Conservation (phyloP, 768 basidiomycete species). For the Panaeolus papilionaceus region DNA sequence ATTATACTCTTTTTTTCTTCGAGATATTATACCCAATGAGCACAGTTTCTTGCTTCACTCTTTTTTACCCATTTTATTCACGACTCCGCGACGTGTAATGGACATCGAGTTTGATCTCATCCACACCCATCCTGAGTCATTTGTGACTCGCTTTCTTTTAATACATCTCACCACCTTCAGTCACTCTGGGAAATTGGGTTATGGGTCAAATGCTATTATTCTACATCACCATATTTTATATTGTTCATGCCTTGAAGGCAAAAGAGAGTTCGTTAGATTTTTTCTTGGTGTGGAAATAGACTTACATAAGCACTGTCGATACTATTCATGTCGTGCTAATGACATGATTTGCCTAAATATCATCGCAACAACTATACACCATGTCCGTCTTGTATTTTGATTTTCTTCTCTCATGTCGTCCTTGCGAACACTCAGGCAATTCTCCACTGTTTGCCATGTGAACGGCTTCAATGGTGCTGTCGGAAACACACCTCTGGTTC, state of each 20-base stretch:
- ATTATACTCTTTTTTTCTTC: constrained; percentile 19
- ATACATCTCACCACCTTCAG: constrained; percentile 28
- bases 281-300: background rate
- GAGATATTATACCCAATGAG: constrained; percentile 19
- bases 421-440: constrained; percentile 33
- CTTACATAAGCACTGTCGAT: constrained; percentile 4
- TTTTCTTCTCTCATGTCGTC: constrained; percentile 39
- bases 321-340: constrained; percentile 44
- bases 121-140: background rate
- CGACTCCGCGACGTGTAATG: constrained; percentile 11
- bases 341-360: constrained; percentile 3
- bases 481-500: constrained; percentile 92
- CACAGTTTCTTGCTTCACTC: constrained; percentile 24
- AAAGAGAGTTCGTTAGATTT: background rate
- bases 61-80: constrained; percentile 25
- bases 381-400: constrained; percentile 17
- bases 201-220: constrained; percentile 12
- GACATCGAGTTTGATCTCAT: constrained; percentile 10
- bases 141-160: constrained; percentile 30
- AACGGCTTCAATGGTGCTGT: constrained; percentile 88
- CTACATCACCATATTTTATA: constrained; percentile 8
- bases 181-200: constrained; percentile 5
- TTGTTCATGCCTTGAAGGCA: constrained; percentile 4
- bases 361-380: constrained; percentile 9
- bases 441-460: constrained; percentile 51